Evolutionary conservation across 2,329 filamentous ascomycete genomes (phyloP).

Genomic region (Trichoderma asperellum): DNA sequence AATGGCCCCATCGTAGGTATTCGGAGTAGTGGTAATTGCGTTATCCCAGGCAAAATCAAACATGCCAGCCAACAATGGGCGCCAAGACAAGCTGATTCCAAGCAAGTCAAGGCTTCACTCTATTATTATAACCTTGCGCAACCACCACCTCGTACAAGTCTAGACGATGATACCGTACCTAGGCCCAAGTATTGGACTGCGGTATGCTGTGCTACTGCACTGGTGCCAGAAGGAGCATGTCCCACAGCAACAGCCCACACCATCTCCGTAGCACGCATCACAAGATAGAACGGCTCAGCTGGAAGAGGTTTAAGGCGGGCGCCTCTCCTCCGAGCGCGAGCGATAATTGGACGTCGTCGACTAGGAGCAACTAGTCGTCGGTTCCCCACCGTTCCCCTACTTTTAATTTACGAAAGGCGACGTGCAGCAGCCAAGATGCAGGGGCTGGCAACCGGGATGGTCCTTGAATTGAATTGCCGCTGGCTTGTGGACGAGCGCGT

Average conservation of each 20-base stretch:
- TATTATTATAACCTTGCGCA: neutral
- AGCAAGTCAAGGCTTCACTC: neutral
- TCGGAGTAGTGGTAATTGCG: too few species aligned
- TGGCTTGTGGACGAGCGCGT: slow-evolving; percentile 18
- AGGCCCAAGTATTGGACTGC: neutral
- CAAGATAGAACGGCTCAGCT: slow-evolving; percentile 15
- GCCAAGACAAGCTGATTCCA: neutral
- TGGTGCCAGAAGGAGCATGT: neutral
- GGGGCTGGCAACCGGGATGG: slow-evolving; percentile 19
- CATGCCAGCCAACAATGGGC: neutral
- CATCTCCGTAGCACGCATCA: slow-evolving; percentile 22
- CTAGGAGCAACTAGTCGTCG: neutral
- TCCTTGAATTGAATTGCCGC: slow-evolving; percentile 25
- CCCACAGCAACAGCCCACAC: slow-evolving; percentile 14
- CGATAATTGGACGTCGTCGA: slow-evolving; percentile 15
- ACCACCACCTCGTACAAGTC: neutral
- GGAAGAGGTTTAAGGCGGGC: slow-evolving; percentile 17
- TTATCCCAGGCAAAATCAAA: neutral
- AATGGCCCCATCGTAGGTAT: neutral
- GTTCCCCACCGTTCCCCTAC: slow-evolving; percentile 23
- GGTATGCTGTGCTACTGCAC: neutral
- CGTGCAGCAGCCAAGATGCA: slow-evolving; percentile 23
- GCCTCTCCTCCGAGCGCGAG: slow-evolving; percentile 3
- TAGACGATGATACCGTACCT: neutral
- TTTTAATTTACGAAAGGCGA: slow-evolving; percentile 28